phyloP scores from a whole-genome alignment of 352 stramenopile genomes.

The Globisporangium mamillatum region DNA sequence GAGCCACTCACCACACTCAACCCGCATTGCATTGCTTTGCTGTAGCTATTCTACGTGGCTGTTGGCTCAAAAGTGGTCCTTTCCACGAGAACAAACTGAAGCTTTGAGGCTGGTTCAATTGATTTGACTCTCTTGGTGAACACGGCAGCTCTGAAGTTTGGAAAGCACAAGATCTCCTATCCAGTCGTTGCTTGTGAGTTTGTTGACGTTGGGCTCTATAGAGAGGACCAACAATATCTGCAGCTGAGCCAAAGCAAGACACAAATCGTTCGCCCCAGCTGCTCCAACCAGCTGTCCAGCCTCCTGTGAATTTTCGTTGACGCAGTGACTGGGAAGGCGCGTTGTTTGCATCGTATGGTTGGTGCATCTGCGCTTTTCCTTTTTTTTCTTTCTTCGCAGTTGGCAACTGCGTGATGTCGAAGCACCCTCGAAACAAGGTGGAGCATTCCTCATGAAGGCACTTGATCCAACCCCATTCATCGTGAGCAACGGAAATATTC shows the following conservation, averaged over 20 bases:
- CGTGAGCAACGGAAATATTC: background rate
- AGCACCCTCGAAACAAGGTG: background rate
- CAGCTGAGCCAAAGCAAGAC: background rate
- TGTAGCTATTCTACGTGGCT: background rate
- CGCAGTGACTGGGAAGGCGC: background rate
- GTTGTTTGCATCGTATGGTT: background rate
- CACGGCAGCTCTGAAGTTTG: background rate
- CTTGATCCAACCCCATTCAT: background rate
- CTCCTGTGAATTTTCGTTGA: background rate
- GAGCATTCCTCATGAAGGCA: background rate
- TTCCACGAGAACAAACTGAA: background rate
- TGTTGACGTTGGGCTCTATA: background rate
- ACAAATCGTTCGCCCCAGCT: background rate
- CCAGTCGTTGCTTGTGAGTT: background rate
- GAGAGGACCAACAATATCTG: background rate
- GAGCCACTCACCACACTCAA: too few species aligned
- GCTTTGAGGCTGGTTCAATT: background rate
- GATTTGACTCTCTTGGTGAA: background rate
- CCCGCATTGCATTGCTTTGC: too few species aligned
- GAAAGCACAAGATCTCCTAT: background rate
- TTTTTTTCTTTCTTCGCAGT: background rate
- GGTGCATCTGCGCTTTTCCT: background rate
- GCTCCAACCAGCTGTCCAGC: background rate
- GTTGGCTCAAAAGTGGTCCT: background rate
- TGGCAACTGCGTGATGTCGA: background rate